Evolutionary conservation across 2,329 filamentous ascomycete genomes (phyloP).

Genomic region (Lasiodiplodia gonubiensis): DNA sequence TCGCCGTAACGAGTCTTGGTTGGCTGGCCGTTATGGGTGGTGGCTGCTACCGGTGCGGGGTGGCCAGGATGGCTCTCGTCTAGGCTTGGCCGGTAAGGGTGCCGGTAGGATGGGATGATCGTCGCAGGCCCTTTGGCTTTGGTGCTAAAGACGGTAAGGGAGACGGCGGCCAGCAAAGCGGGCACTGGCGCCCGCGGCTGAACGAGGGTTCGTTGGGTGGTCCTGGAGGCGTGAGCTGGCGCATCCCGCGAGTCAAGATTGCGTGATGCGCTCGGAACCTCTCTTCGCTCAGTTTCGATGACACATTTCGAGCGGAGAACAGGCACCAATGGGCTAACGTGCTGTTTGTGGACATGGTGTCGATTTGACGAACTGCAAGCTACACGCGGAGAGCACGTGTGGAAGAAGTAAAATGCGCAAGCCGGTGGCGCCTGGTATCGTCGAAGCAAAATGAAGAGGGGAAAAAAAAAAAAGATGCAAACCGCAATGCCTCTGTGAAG

Average conservation of each 20-base stretch:
- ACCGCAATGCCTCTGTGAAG: conserved; percentile 15
- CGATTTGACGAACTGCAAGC: background rate
- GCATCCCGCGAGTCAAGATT: conserved; percentile 13
- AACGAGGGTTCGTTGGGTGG: conserved; percentile 1
- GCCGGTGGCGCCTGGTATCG: conserved; percentile 23
- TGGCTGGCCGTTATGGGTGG: background rate
- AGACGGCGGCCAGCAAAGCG: conserved; percentile 2
- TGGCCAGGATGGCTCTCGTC: conserved; percentile 15
- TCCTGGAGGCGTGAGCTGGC: conserved; percentile 10
- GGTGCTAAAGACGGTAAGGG: background rate
- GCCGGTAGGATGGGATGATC: conserved; percentile 6
- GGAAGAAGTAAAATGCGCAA: conserved; percentile 9
- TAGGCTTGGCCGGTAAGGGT: conserved; percentile 11
- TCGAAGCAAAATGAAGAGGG: background rate
- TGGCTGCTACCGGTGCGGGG: conserved; percentile 14
- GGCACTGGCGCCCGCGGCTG: background rate
- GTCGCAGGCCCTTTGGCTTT: background rate
- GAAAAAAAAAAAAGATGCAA: conserved; percentile 12
- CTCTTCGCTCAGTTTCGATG: background rate
- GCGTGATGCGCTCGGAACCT: conserved; percentile 7
- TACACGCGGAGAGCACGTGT: background rate
- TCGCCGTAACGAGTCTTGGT: background rate
- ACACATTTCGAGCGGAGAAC: background rate
- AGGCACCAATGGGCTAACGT: background rate
- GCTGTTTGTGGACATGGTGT: background rate